Conservation (phyloP, 1,139 yeast species). For the Magnusiomyces ingens region DNA sequence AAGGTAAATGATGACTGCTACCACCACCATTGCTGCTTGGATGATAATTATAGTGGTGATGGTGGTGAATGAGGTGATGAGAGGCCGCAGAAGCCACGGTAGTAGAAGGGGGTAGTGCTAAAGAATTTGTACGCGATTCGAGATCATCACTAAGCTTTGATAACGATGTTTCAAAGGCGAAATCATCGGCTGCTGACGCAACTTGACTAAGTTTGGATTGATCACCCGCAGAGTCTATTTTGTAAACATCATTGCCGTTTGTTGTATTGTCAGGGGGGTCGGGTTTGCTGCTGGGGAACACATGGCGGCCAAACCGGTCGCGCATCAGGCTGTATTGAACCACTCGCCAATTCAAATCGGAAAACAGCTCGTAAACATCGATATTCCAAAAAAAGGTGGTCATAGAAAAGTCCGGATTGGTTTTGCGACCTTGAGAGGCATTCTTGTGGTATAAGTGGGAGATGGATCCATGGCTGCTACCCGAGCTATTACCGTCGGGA, state of each 20-base stretch:
- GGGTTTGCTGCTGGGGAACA: constrained; percentile 42
- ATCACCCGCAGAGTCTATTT: no score
- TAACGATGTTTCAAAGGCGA: no score
- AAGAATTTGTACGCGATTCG: no score
- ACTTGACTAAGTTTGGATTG: no score
- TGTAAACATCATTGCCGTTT: neutral
- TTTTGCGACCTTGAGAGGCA: neutral
- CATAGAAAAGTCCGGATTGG: neutral
- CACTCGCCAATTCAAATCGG: constrained; percentile 61
- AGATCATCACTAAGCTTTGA: no score
- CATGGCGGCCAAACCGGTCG: constrained; percentile 47
- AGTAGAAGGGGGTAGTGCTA: no score
- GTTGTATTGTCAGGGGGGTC: constrained; percentile 3
- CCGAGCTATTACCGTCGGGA: constrained; percentile 20
- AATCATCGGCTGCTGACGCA: no score
- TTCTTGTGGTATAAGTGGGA: neutral
- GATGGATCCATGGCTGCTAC: neutral
- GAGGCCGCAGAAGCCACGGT: no score
- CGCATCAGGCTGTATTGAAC: constrained; percentile 57
- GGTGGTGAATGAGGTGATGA: no score
- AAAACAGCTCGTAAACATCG: constrained; percentile 53
- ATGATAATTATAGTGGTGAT: no score
- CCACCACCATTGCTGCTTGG: no score
- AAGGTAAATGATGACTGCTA: no score
- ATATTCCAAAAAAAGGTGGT: constrained; percentile 53